Base-by-base conservation (phyloP, 2,329 filamentous ascomycete species). In the Botrytis tulipae region DNA sequence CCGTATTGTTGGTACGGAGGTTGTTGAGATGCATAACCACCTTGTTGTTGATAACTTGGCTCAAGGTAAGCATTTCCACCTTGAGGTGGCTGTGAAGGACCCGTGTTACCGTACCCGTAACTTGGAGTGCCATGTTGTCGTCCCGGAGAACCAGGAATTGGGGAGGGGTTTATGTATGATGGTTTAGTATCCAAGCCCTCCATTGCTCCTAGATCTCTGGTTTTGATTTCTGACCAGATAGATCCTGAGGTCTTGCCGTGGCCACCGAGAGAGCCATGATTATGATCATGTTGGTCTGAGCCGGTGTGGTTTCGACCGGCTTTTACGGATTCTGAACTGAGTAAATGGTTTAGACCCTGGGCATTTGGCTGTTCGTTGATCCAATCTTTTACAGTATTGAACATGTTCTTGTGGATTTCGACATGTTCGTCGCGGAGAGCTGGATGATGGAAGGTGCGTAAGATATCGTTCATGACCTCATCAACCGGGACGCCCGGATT, bases 331-430 rank as follows among this genome's bases (percentile, higher is more conserved):
- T 97, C 90, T 0, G 94, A 94, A 66, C 89, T 91, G 16, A 99
- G 87, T n/a, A 96, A 80, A 71, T 89, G 84, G 80, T 97, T 91
- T 29, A 98, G 85, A 70, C 90, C 87, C 70, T 89, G 84, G 61
- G 90, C 89, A 75, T 92, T 90, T 4, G 90, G 86, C 73, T 91
- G 87, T 77, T 90, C 88, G 68, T 93, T 87, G 0, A 89, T 91
- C 95, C 95, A 99, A 74, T 88, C 87, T 78, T 92, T 88, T 3
- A 99, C 94, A 0, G 92, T 93, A 72, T 90, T 87, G 83, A 93
- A 98, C 96, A 99, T 99, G 70, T 91, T 90, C 62, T 89, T 88
- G 77, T 98, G 96, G 42, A 96, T 90, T 81, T 97, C 93, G 73
- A 93, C 85, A 73, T 86, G 85, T 72, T 92, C 90, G 78, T 96